Conservation (phyloP, 129 eudicot genomes). For the Artemisia argyi region DNA sequence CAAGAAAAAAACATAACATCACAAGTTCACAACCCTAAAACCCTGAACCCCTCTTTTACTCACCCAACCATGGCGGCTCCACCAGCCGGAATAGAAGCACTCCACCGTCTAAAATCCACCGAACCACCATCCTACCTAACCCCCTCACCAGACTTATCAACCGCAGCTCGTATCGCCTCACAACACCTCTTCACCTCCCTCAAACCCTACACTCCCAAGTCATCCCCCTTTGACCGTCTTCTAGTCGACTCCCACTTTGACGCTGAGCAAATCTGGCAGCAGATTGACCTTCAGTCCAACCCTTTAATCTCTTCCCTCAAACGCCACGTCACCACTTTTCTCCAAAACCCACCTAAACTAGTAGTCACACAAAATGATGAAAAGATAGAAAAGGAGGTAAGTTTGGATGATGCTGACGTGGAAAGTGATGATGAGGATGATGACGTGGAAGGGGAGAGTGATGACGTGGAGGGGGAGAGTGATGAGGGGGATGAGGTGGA, state of each 20-base stretch:
- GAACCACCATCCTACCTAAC: conserved; percentile 71
- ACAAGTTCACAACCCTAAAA: not conserved
- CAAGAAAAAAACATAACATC: conserved; percentile 13
- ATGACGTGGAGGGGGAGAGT: conserved; percentile 32
- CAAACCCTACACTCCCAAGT: conserved; percentile 61
- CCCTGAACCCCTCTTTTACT: conserved; percentile 16
- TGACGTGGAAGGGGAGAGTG: conserved; percentile 44
- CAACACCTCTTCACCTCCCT: conserved; percentile 54
- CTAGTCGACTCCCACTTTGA: conserved; percentile 68
- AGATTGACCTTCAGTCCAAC: conserved; percentile 80
- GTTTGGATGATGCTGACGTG: conserved; percentile 16
- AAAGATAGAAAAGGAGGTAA: conserved; percentile 6
- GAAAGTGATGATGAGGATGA: conserved; percentile 34
- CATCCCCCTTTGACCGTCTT: conserved; percentile 54
- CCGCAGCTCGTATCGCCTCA: conserved; percentile 68
- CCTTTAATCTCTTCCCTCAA: conserved; percentile 53
- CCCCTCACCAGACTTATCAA: conserved; percentile 58
- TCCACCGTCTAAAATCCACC: conserved; percentile 58
- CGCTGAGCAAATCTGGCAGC: conserved; percentile 97
- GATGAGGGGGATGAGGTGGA: conserved; percentile 29
- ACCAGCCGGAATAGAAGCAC: conserved; percentile 50
- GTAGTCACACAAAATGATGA: conserved; percentile 20
- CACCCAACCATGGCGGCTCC: conserved; percentile 36
- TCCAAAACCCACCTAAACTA: conserved; percentile 23
- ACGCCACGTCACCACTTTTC: conserved; percentile 53